Percentiles rank a stretch among this genome's conserved stretches.
These are phyloP conservation scores for Scutellaria minor DNA, from an alignment of 257 asterid species.

Conservation along the genomic window DNA sequence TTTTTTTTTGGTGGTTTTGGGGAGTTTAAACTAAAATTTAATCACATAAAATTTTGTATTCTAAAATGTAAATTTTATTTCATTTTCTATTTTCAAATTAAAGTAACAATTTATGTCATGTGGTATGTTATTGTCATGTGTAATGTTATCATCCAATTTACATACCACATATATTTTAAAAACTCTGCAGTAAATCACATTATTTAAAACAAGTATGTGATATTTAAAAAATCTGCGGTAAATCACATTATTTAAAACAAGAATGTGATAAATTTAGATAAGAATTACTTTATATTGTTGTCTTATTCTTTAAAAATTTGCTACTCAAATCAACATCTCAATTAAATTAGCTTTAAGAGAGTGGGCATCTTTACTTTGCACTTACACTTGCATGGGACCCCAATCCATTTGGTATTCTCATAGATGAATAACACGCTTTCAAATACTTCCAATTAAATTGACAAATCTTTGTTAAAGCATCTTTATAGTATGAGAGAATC, in stretches of 20 bases:
- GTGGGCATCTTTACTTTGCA: conserved; percentile 46
- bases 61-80: too few species aligned
- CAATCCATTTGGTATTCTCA: conserved; percentile 28
- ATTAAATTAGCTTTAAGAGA: conserved; percentile 37
- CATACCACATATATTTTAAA: too few species aligned
- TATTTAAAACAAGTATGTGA: conserved; percentile 29
- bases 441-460: conserved; percentile 8
- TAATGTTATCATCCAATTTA: too few species aligned
- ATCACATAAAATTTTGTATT: too few species aligned
- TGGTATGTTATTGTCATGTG: too few species aligned
- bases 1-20: too few species aligned
- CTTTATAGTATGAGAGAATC: neutral
- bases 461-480: conserved; percentile 1
- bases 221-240: too few species aligned
- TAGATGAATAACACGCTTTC: conserved; percentile 5
- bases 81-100: too few species aligned
- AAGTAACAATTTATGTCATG: too few species aligned
- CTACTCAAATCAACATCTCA: conserved; percentile 34
- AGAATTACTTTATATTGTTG: conserved; percentile 36
- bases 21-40: too few species aligned
- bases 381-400: conserved; percentile 36
- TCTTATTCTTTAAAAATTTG: conserved; percentile 24
- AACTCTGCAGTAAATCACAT: neutral
- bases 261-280: conserved; percentile 32
- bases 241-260: conserved; percentile 15